Evolutionary conservation across 352 stramenopile genomes (phyloP).

Genomic region (Phytophthora citrophthora): DNA sequence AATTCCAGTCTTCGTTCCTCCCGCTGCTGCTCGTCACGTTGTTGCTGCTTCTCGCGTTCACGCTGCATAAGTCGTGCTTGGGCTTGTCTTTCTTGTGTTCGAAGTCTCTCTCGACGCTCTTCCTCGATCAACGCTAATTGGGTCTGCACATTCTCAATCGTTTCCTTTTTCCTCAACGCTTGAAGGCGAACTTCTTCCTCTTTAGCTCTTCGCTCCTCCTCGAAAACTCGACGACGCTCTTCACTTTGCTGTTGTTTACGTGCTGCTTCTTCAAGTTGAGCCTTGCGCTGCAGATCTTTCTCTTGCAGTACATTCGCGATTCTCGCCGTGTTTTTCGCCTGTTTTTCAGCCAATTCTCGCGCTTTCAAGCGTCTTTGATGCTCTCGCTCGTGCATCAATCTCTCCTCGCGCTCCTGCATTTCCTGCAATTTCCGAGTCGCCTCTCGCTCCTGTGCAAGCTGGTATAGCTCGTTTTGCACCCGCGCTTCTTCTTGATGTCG

Average conservation of each 20-base stretch:
- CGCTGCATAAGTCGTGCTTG: conserved; percentile 46
- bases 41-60: conserved; percentile 57
- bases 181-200: conserved; percentile 61
- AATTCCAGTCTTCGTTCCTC: conserved; percentile 58
- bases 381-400: conserved; percentile 52
- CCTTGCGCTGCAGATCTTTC: conserved; percentile 52
- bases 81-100: conserved; percentile 56
- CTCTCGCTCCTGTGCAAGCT: conserved; percentile 55
- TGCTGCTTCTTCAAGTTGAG: conserved; percentile 57
- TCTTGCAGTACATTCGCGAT: conserved; percentile 69
- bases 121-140: conserved; percentile 66
- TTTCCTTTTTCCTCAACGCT: conserved; percentile 61
- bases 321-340: conserved; percentile 70
- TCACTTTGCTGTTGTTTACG: conserved; percentile 73
- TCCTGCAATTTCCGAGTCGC: conserved; percentile 48
- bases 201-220: conserved; percentile 49
- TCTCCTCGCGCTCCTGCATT: conserved; percentile 55
- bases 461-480: conserved; percentile 52
- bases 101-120: conserved; percentile 51
- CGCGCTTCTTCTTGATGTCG: conserved; percentile 64
- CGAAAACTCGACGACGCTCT: conserved; percentile 48
- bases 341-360: conserved; percentile 56
- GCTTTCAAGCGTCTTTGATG: conserved; percentile 51
- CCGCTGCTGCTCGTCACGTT: conserved; percentile 54
- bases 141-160: conserved; percentile 63